Base-by-base conservation (phyloP, 2,329 filamentous ascomycete genomes). In the Paraphaeosphaeria sporulosa region DNA sequence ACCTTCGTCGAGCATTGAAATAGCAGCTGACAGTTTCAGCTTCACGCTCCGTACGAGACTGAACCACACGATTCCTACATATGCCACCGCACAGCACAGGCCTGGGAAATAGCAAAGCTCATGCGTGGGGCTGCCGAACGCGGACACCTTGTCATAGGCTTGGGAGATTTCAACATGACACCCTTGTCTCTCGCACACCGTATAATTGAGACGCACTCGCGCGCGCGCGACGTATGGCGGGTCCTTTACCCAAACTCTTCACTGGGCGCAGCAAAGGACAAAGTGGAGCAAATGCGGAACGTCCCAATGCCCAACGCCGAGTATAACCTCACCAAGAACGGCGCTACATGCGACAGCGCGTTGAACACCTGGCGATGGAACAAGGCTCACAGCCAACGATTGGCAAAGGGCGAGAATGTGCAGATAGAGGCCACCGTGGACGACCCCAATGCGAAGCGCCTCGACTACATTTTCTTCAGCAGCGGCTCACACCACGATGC, bases 101-200 rank as follows among this genome's bases (percentile, higher is more conserved):
- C 93, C 52, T 99, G 95, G 95, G 91, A 97, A 76, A 91, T 97
- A 59, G 87, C 94, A 55, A 97, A 96, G 77, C 84, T 97, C 47
- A 90, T 97, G 81, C 89, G 92, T 51, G 90, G 87, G 59, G 94
- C 94, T 47, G 86, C 89, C 1, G 90, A 93, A 67, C 84, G 90
- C 15, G 93, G 93, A 7, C 91, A 94, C 75, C 83, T 98, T 32
- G 93, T 94, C 54, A 82, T 98, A 46, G 94, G 89, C 6, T 82
- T 97, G 56, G 95, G 95, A 27, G 95, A 98, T 81, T 97, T 98
- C 82, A 98, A 98, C 80, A 96, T 97, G 90, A 83, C 93, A n/a
- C 95, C 95, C 0, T 79, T 90, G 43, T 96, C 92, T 27, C 87
- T 97, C 63, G 90, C 91, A 34, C 92, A 98, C 80, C 87, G 89